Base-by-base conservation (phyloP, 108 stramenopile species). In the Pseudonitzschia delicatissima region DNA sequence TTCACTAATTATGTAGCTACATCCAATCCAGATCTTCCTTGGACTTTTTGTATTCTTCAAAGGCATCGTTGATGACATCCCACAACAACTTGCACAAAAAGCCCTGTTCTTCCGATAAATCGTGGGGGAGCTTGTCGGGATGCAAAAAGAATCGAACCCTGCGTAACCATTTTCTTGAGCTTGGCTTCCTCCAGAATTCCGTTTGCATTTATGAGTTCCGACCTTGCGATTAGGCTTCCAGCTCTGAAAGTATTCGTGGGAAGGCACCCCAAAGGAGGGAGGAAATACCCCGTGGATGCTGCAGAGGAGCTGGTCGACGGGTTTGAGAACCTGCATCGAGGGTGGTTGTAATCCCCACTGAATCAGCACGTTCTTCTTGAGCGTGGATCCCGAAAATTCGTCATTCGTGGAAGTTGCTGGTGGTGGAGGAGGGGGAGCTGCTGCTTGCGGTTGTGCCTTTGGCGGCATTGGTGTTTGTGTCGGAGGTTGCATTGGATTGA, bases 271-370 rank as follows among this genome's bases (percentile, higher is more conserved):
- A 55, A 79, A 79, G 0, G 82, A 79, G 15, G 92, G 92, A 62
- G 92, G 92, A 72, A 87, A 88, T 8, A 87, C 88, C 28, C 67
- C 79, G 67, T 93, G 92, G 28, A 93, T 88, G 4, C 77, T 77
- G 37, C 74, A 65, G 21, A 93, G 58, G 8, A 93, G 67, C 33
- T 69, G 76, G 62, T 85, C 77, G 40, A 93, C 88, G 2, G 87
- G 85, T 25, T 83, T 78, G 9, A 93, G 69, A 42, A 79, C 61
- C 49, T 88, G 85, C 49, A 86, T 70, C 29, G 79, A 73, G 18
- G 92, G 92, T 39, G 92, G 92, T 55, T 79, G 83, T 29, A 93
- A 55, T 18, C 89, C 92, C 92, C 92, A 93, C 62, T 87, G 66
- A 39, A 86, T 68, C 21, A 93, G 79, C 55, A 93, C 72, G 47